Conservation (phyloP, 2,329 filamentous ascomycete species). For the Penicillium sp. region DNA sequence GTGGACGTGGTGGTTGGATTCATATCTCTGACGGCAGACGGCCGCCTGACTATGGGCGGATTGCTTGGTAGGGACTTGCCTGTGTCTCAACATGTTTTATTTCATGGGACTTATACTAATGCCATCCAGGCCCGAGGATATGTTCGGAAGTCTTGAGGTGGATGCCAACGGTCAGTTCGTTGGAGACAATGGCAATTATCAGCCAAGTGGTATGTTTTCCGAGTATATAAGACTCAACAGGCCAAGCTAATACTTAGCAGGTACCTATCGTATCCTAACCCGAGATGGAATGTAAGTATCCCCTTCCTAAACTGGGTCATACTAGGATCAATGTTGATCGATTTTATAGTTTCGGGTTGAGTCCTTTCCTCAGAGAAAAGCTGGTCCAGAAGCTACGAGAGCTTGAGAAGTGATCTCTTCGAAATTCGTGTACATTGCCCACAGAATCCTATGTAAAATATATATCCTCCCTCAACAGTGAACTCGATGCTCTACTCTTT, state of each 20-base stretch:
- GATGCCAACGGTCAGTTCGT: constrained; percentile 58
- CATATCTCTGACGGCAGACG: constrained; percentile 60
- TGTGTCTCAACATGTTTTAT: neutral
- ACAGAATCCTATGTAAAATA: neutral
- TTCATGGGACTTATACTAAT: constrained; percentile 13
- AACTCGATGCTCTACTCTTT: neutral
- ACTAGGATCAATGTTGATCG: constrained; percentile 20
- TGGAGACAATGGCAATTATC: constrained; percentile 56
- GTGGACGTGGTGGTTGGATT: constrained; percentile 59
- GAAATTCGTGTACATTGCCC: neutral
- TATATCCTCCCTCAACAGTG: neutral
- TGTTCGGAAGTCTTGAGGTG: constrained; percentile 63
- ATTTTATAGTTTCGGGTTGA: constrained; percentile 44
- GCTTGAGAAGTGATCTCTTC: constrained; percentile 19
- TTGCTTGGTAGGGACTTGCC: constrained; percentile 49
- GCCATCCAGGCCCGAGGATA: constrained; percentile 56
- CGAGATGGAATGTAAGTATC: constrained; percentile 56
- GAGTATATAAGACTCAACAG: neutral
- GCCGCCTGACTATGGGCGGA: constrained; percentile 62
- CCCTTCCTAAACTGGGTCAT: neutral
- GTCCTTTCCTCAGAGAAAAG: constrained; percentile 49
- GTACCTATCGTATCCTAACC: constrained; percentile 60
- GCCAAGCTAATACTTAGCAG: constrained; percentile 26
- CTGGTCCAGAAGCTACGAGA: constrained; percentile 48
- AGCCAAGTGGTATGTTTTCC: constrained; percentile 50